A percentile compares a stretch with the other conserved stretches of the same genome.
Evolutionary conservation across 768 basidiomycete genomes (phyloP).

Genomic region (Pulveroboletus sp.): DNA sequence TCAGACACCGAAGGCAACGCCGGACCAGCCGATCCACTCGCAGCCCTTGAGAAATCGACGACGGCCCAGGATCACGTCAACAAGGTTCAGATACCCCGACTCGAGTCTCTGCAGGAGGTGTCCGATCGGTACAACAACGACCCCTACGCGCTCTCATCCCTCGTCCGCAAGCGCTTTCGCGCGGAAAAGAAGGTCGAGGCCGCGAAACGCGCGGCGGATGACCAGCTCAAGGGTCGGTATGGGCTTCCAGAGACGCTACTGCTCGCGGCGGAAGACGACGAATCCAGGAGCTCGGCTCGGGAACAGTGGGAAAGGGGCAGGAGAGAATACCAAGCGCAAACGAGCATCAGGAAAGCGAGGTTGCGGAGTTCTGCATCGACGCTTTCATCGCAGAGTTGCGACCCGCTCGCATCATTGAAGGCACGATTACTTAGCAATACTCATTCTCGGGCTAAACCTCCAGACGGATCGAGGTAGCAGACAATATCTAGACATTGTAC

Average conservation of each 20-base stretch:
- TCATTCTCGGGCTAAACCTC: slow-evolving; percentile 30
- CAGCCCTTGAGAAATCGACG: slow-evolving; percentile 84
- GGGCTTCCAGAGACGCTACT: slow-evolving; percentile 67
- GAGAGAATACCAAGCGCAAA: slow-evolving; percentile 41
- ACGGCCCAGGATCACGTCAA: slow-evolving; percentile 68
- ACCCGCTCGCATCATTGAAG: slow-evolving; percentile 42
- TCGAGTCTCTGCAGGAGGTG: slow-evolving; percentile 72
- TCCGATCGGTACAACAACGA: slow-evolving; percentile 81
- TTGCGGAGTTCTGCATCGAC: slow-evolving; percentile 29
- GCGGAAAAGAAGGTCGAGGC: slow-evolving; percentile 80
- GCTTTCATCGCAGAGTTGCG: slow-evolving; percentile 22
- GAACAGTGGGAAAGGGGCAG: slow-evolving; percentile 57
- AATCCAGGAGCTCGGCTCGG: slow-evolving; percentile 55
- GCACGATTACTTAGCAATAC: slow-evolving; percentile 59
- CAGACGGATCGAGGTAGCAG: slow-evolving; percentile 22
- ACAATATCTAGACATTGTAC: slow-evolving; percentile 1
- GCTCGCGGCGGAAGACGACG: slow-evolving; percentile 64
- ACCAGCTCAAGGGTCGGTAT: slow-evolving; percentile 67
- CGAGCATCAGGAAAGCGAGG: slow-evolving; percentile 48
- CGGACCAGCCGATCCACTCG: slow-evolving; percentile 76
- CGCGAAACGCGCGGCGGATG: slow-evolving; percentile 65
- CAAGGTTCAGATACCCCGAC: slow-evolving; percentile 71
- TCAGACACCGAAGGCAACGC: slow-evolving; percentile 63
- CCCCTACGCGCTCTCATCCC: slow-evolving; percentile 76
- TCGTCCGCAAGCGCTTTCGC: slow-evolving; percentile 78